A percentile compares a stretch with the other conserved stretches of the same genome.
phyloP scores from a whole-genome alignment of 257 asterid species.

The Parsonsia alboflavescens region DNA sequence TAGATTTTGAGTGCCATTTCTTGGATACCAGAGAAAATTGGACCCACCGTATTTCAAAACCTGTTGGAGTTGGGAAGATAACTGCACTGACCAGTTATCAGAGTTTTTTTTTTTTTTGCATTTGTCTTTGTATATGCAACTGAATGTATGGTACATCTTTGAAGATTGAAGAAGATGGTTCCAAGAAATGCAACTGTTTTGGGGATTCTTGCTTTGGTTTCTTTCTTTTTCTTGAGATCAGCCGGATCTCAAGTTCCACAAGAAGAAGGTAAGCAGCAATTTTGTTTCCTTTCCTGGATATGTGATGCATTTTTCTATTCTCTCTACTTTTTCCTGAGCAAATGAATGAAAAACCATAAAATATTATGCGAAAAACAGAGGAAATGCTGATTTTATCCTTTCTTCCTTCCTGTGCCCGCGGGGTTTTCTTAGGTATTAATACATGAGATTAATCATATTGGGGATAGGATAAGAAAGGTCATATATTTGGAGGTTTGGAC shows the following conservation, averaged over 20 bases:
- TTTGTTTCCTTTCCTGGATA: neutral
- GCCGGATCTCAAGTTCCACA: constrained; percentile 26
- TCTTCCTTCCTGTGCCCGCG: neutral
- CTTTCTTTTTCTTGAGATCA: constrained; percentile 16
- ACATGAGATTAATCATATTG: neutral
- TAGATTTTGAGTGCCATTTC: neutral
- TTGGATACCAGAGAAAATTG: neutral
- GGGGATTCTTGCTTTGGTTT: constrained; percentile 16
- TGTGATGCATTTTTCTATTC: neutral
- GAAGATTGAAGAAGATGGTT: constrained; percentile 19
- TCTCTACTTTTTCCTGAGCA: neutral
- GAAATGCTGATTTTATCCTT: neutral
- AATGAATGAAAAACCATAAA: neutral
- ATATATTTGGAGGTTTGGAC: neutral
- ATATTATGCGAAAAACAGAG: neutral
- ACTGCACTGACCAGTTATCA: neutral
- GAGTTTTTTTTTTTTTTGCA: neutral
- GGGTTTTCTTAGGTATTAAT: neutral
- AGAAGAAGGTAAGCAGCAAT: constrained; percentile 27
- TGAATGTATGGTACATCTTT: neutral
- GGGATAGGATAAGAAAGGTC: neutral
- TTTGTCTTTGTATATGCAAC: neutral
- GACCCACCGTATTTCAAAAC: neutral
- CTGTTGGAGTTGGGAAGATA: constrained; percentile 3
- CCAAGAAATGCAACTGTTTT: constrained; percentile 2